These are phyloP conservation scores for Alloascoidea africana DNA, from an alignment of 805 yeast species.

Conservation along the genomic window DNA sequence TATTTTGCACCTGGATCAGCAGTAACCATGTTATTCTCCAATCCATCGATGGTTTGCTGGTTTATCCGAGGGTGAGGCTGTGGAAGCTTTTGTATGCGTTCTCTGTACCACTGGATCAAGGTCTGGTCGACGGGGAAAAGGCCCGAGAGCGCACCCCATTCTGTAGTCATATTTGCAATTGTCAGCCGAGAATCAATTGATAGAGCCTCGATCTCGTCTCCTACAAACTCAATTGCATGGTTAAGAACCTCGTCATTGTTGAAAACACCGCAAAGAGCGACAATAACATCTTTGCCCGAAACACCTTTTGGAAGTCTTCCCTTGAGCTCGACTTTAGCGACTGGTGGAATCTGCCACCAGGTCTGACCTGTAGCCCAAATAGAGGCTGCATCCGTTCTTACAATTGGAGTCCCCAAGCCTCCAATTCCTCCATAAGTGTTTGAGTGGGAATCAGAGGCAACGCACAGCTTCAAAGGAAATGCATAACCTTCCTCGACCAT, in stretches of 20 bases:
- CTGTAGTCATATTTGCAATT: slow-evolving; percentile 95
- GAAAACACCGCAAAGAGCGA: slow-evolving; percentile 85
- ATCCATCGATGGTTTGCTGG: slow-evolving; percentile 33
- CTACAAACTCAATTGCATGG: slow-evolving; percentile 89
- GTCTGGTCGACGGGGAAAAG: slow-evolving; percentile 89
- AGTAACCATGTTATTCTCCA: slow-evolving; percentile 26
- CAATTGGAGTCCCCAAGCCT: slow-evolving; percentile 91
- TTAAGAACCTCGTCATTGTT: slow-evolving; percentile 87
- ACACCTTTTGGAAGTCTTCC: slow-evolving; percentile 78
- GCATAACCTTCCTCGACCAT: slow-evolving; percentile 99
- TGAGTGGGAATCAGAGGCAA: slow-evolving; percentile 95
- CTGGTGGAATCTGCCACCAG: slow-evolving; percentile 99
- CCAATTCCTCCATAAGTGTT: slow-evolving; percentile 98
- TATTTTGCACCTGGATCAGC: slow-evolving; percentile 74
- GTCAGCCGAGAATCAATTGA: slow-evolving; percentile 79
- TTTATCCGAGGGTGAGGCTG: slow-evolving; percentile 80
- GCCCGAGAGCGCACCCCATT: slow-evolving; percentile 97
- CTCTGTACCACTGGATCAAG: slow-evolving; percentile 62
- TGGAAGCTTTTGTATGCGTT: slow-evolving; percentile 40
- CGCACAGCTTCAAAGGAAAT: slow-evolving; percentile 83
- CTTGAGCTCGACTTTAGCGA: slow-evolving; percentile 77
- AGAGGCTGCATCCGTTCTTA: slow-evolving; percentile 96
- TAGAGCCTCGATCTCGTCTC: slow-evolving; percentile 56
- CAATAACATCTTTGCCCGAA: slow-evolving; percentile 94
- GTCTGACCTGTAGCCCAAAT: slow-evolving; percentile 99